Evolutionary conservation across 2,329 filamentous ascomycete genomes (phyloP).

Genomic region (Alternaria brassicae): DNA sequence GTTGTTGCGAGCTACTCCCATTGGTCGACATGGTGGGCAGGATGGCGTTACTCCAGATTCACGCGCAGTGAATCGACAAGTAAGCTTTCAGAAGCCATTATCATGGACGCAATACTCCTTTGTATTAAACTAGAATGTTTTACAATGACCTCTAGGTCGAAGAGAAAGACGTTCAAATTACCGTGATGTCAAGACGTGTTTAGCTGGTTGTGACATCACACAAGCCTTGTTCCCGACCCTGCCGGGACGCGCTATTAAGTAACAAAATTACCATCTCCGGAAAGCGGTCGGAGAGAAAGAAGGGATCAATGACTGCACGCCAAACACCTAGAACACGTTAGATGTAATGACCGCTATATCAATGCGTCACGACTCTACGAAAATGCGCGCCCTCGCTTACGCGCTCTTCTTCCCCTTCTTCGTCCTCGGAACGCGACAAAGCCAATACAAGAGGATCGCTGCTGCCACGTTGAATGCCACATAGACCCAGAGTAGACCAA

Average conservation of each 20-base stretch:
- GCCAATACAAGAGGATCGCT: slow-evolving; percentile 61
- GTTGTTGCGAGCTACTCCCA: not conserved
- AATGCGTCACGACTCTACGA: not conserved
- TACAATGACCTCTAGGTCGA: not conserved
- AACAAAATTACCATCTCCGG: not conserved
- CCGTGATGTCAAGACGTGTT: not conserved
- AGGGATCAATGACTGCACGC: not conserved
- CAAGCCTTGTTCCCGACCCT: not conserved
- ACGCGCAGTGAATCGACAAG: not conserved
- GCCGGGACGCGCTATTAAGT: not conserved
- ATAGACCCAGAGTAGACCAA: slow-evolving; percentile 60
- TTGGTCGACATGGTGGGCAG: not conserved
- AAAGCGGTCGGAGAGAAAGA: too few relatives aligned
- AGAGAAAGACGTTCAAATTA: not conserved
- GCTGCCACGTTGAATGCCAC: slow-evolving; percentile 59
- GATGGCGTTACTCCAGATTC: not conserved
- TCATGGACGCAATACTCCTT: not conserved
- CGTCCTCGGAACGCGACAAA: slow-evolving; percentile 58
- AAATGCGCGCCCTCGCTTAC: not conserved
- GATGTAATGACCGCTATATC: not conserved
- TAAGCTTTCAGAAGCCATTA: not conserved
- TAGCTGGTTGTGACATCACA: not conserved
- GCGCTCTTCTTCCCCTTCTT: slow-evolving; percentile 48
- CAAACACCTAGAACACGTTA: not conserved
- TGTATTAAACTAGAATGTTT: not conserved